Base-by-base conservation (phyloP, 257 asterid species). In the Solanum pimpinellifolium region DNA sequence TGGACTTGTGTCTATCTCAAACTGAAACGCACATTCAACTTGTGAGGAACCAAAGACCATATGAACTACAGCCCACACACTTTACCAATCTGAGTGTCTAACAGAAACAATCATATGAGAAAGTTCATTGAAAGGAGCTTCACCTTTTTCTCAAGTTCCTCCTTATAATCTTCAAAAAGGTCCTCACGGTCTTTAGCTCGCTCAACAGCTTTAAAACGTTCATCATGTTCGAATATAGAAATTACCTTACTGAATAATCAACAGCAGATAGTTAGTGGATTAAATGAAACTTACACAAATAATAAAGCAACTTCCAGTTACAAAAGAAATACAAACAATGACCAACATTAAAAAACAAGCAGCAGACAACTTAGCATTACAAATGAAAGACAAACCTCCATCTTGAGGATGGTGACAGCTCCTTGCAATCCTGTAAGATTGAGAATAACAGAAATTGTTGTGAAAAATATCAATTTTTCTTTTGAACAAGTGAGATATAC, bases 111-210 rank as follows among this genome's bases (percentile, higher is more conserved):
- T 16, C 69, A 29, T 29, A 47, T 5, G n/a, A 49, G 69, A 31
- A 81, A 76, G 37, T 29, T 81, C 29, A 31, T 29, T 18, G 27
- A 10, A 65, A 47, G 72, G 70, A 65, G 47, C 46, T 23, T 66
- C 91, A 96, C 98, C 98, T 93, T 97, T 94, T 92, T 93, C 92
- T 90, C 92, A 87, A 96, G 95, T 90, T 93, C 98, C 80, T 91
- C 93, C 85, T 90, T 83, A 88, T 94, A 92, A 91, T 96, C 98
- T 74, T 89, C 94, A 91, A 94, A 95, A 84, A 95, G 92, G 87
- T 97, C 99, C 90, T 96, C 98, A 10, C 98, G 98, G 56, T 97
- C 99, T 91, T 91, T 92, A 81, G 88, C 84, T 88, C 96, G 92
- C 83, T 96, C 99, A 89, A 97, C 90, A 86, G 98, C 98, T 88